Evolutionary conservation across 768 basidiomycete genomes (phyloP).

Genomic region (Leccinum sublutescens): DNA sequence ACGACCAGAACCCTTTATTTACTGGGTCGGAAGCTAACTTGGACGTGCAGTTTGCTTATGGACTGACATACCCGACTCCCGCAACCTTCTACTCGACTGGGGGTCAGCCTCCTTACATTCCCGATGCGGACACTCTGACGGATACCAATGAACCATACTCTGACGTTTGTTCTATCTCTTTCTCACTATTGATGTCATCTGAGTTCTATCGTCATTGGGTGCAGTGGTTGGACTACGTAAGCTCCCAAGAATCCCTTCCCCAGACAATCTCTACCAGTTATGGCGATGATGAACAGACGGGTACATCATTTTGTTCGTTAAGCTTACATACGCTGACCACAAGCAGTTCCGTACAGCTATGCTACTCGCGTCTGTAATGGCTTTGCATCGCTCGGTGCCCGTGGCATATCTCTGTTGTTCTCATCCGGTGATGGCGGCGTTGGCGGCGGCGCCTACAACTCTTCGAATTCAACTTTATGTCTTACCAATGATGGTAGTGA

Average conservation of each 20-base stretch:
- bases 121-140: slow-evolving; percentile 40
- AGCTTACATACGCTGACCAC: not conserved
- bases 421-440: slow-evolving; percentile 69
- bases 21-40: slow-evolving; percentile 67
- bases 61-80: slow-evolving; percentile 62
- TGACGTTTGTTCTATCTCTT: slow-evolving; percentile 37
- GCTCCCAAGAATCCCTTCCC: slow-evolving; percentile 44
- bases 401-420: slow-evolving; percentile 65
- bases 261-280: slow-evolving; percentile 72
- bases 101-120: slow-evolving; percentile 58
- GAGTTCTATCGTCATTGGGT: slow-evolving; percentile 9
- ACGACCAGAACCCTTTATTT: slow-evolving; percentile 50
- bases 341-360: slow-evolving; percentile 51
- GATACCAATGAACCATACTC: slow-evolving; percentile 51
- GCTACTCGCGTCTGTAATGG: slow-evolving; percentile 55
- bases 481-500: slow-evolving; percentile 58
- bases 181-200: not conserved
- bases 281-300: slow-evolving; percentile 69
- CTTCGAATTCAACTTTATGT: slow-evolving; percentile 49
- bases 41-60: slow-evolving; percentile 67
- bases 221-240: slow-evolving; percentile 63
- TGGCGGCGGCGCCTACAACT: slow-evolving; percentile 53
- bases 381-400: slow-evolving; percentile 65
- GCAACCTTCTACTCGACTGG: slow-evolving; percentile 61
- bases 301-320: slow-evolving; percentile 29